phyloP scores from a whole-genome alignment of 2,329 filamentous ascomycete genomes.

The Pseudogymnoascus sp. region DNA sequence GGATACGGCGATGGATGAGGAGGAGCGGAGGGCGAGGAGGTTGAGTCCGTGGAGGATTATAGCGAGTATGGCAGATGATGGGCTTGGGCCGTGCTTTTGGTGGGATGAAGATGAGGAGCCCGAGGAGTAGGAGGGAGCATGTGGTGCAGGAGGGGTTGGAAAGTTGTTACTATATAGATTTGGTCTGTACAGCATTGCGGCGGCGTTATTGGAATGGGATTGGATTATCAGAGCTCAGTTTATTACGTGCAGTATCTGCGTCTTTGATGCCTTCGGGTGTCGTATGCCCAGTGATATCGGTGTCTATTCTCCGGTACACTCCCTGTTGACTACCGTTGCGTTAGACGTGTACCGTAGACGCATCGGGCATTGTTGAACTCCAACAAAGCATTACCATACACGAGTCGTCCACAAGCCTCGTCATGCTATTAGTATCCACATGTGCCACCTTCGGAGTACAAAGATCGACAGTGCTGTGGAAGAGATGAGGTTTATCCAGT shows the following conservation, averaged over 20 bases:
- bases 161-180: not conserved
- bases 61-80: slow-evolving; percentile 54
- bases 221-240: not conserved
- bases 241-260: not conserved
- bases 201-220: not conserved
- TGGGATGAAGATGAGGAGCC: slow-evolving; percentile 34
- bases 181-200: not conserved
- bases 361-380: not conserved
- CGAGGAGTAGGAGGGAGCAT: not conserved
- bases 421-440: not conserved
- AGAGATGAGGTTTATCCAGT: not conserved
- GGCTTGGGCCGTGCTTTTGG: slow-evolving; percentile 55
- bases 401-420: not conserved
- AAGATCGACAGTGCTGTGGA: not conserved
- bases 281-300: not conserved
- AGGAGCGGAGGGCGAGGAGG: slow-evolving; percentile 45
- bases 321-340: not conserved
- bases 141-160: not conserved
- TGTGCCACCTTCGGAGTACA: not conserved
- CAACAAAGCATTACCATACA: not conserved
- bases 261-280: not conserved
- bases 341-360: not conserved
- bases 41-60: slow-evolving; percentile 63
- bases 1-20: slow-evolving; percentile 19
- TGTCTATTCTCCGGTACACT: not conserved